Percentiles rank a stretch among this genome's conserved stretches.
Evolutionary conservation across 176 grass and related monocot species (phyloP).

Genomic region (Rhynchospora tenuis): DNA sequence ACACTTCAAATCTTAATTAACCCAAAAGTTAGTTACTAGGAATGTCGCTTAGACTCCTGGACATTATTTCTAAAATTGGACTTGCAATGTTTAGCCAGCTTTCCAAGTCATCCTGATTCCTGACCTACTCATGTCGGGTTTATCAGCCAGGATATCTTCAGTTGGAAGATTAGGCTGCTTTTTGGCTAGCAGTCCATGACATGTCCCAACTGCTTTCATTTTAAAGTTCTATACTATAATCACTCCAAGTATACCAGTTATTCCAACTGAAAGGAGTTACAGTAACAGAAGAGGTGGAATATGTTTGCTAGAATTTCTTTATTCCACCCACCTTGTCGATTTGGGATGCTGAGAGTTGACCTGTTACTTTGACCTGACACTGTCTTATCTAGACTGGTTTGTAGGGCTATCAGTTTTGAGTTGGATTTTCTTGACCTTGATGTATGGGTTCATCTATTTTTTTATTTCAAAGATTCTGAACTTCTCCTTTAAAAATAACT

Average conservation of each 20-base stretch:
- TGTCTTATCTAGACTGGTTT: not conserved
- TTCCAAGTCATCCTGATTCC: not conserved
- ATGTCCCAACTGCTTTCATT: not conserved
- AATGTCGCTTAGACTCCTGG: not conserved
- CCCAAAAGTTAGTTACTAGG: not conserved
- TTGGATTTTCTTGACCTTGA: not conserved
- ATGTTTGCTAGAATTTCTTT: not conserved
- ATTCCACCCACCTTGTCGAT: not conserved
- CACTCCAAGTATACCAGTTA: not conserved
- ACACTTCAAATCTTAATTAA: not conserved
- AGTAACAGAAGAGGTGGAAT: not conserved
- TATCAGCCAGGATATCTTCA: not conserved
- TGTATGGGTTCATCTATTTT: not conserved
- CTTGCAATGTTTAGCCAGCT: not conserved
- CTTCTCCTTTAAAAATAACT: conserved; percentile 27
- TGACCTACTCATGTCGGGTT: not conserved
- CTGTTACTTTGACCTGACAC: not conserved
- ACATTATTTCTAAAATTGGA: conserved; percentile 3
- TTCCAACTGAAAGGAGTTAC: not conserved
- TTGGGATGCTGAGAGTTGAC: not conserved
- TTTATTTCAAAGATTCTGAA: conserved; percentile 12
- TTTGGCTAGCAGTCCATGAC: not conserved
- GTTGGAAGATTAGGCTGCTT: not conserved
- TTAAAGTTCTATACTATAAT: not conserved
- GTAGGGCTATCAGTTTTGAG: not conserved